Base-by-base conservation (phyloP, 306 rosid species). In the Potentilla sterilis region DNA sequence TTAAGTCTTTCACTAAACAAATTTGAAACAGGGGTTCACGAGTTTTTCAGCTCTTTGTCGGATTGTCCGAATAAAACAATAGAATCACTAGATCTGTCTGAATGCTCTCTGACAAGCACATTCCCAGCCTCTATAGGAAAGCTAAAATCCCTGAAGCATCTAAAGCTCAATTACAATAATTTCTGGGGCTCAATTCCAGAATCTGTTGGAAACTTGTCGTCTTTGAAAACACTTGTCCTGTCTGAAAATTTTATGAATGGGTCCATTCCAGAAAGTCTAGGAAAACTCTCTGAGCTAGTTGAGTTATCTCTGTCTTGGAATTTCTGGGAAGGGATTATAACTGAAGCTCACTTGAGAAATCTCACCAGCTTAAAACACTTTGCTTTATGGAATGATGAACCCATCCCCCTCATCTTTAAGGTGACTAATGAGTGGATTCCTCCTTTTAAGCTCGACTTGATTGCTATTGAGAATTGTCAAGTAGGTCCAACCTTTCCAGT, bases 151-250 rank as follows among this genome's bases (percentile, higher is more conserved):
- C 35, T 57, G 21, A 10, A 22, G 63, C n/a, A 49, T 80, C 48
- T 28, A 2, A 11, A 84, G 75, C 44, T 7, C 58, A 1, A 57
- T 0, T 12, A 0, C 67, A 62, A 32, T 0, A 12, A 1, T 5
- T 0, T 62, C 0, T 62, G n/a, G 41, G 67, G 67, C 0, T 62
- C 67, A 62, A 4, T 85, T 59, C 86, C 84, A 32, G n/a, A 81
- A 21, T 38, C 77, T 34, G 15, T 85, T 5, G 86, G 89, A 66
- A 72, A 73, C 19, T 72, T 78, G 46, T 57, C 85, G 1, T 55
- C 38, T 2, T 35, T 84, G 73, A 4, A 5, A 6, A 6, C n/a
- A 62, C 67, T 62, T 5, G n/a, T 0, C 40, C 11, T 62, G 9
- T 28, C 14, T 57, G 2, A 10, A 9, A 62, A 62, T 34, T 0